Conservation (phyloP, 495 filamentous ascomycete species). For the Lepidopterella palustris region DNA sequence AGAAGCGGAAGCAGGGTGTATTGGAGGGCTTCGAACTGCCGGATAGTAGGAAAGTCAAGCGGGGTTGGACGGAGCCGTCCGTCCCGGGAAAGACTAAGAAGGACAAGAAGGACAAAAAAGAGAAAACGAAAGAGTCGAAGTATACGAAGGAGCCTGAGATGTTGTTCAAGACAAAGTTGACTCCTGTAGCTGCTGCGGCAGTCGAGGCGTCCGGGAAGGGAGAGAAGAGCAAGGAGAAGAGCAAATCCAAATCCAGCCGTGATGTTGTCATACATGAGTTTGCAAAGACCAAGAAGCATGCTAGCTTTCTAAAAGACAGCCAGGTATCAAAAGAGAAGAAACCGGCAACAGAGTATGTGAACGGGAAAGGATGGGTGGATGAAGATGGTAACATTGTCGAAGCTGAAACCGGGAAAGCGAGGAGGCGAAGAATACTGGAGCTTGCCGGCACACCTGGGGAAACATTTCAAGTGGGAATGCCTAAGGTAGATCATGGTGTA, state of each 20-base stretch:
- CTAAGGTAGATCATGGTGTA: not conserved
- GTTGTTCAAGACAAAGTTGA: slow-evolving; percentile 75
- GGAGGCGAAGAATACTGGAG: slow-evolving; percentile 21
- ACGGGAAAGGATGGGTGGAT: slow-evolving; percentile 87
- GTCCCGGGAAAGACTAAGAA: slow-evolving; percentile 48
- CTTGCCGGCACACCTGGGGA: slow-evolving; percentile 3
- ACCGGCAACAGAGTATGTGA: slow-evolving; percentile 49
- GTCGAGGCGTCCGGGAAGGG: slow-evolving; percentile 14
- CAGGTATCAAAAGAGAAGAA: slow-evolving; percentile 39
- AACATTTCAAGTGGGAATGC: not conserved
- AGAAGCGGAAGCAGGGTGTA: slow-evolving; percentile 59
- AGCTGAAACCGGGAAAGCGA: slow-evolving; percentile 31
- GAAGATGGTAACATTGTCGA: slow-evolving; percentile 70
- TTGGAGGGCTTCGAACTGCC: slow-evolving; percentile 67
- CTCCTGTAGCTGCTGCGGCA: slow-evolving; percentile 45
- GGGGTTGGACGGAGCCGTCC: slow-evolving; percentile 75
- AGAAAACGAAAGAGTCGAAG: slow-evolving; percentile 59
- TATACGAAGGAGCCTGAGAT: slow-evolving; percentile 72
- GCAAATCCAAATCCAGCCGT: slow-evolving; percentile 45
- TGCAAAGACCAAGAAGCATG: slow-evolving; percentile 66
- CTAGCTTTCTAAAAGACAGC: slow-evolving; percentile 59
- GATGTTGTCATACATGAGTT: slow-evolving; percentile 74
- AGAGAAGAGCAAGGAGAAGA: slow-evolving; percentile 42
- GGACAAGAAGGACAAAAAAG: slow-evolving; percentile 27
- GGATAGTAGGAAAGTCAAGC: slow-evolving; percentile 68